Conservation (phyloP, 2,329 filamentous ascomycete genomes). For the Penicillium sp. region DNA sequence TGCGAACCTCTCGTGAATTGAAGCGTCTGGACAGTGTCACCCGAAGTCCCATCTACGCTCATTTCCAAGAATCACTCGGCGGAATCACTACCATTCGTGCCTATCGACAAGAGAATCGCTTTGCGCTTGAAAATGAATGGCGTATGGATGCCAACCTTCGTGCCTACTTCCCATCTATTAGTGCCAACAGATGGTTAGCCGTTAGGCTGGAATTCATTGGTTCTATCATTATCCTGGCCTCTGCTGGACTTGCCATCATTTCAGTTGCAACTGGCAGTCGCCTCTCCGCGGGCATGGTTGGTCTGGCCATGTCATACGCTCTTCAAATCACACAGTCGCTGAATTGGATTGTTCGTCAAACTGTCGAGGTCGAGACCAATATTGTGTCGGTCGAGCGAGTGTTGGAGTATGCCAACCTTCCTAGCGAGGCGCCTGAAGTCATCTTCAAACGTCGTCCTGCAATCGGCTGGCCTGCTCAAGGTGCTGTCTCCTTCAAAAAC, state of each 20-base stretch:
- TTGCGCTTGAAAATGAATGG: constrained; percentile 95
- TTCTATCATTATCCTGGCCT: constrained; percentile 85
- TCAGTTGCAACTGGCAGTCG: constrained; percentile 71
- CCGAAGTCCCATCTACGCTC: constrained; percentile 93
- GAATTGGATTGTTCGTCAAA: constrained; percentile 99
- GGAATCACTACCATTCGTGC: constrained; percentile 95
- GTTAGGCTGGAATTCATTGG: constrained; percentile 95
- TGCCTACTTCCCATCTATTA: constrained; percentile 95
- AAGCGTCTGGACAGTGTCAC: constrained; percentile 95
- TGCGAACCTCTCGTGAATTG: constrained; percentile 92
- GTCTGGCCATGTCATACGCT: constrained; percentile 95
- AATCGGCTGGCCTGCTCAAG: constrained; percentile 88
- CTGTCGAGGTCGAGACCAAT: constrained; percentile 99
- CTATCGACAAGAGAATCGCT: constrained; percentile 85
- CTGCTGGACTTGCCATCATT: constrained; percentile 80
- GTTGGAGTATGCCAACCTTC: constrained; percentile 88
- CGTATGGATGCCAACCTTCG: constrained; percentile 91
- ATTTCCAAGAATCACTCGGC: constrained; percentile 96
- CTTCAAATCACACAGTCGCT: constrained; percentile 95
- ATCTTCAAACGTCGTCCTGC: constrained; percentile 84
- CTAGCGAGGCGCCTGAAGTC: constrained; percentile 92
- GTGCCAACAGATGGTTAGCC: constrained; percentile 90
- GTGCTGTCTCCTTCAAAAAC: constrained; percentile 86
- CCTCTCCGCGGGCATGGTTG: constrained; percentile 76
- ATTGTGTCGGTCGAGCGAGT: constrained; percentile 98